Evolutionary conservation across 2,329 filamentous ascomycete species (phyloP).

Genomic region (Colletotrichum musicola): DNA sequence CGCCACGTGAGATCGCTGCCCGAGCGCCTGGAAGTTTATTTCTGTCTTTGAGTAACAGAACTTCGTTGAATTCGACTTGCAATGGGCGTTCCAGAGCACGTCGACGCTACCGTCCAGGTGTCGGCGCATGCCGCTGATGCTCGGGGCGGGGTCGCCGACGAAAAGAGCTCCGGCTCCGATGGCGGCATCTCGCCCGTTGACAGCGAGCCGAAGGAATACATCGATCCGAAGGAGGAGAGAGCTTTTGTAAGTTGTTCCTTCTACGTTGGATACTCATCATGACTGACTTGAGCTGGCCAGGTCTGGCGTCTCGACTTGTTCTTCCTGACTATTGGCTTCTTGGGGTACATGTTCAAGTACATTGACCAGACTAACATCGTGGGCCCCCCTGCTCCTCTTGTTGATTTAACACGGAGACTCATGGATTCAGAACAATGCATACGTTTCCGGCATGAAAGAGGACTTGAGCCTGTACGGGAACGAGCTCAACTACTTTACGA

Average conservation of each 20-base stretch:
- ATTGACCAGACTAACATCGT: conserved; percentile 34
- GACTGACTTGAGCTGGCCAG: background rate
- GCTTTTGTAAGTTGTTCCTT: conserved; percentile 12
- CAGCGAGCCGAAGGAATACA: conserved; percentile 8
- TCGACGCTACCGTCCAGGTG: background rate
- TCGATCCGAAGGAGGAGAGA: conserved; percentile 29
- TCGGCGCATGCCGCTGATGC: background rate
- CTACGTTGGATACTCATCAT: background rate
- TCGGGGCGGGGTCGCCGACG: background rate
- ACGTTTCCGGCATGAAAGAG: conserved; percentile 46
- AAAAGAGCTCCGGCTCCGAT: background rate
- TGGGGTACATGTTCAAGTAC: conserved; percentile 36
- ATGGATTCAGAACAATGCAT: conserved; percentile 46
- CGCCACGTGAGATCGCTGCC: background rate
- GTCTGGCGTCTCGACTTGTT: conserved; percentile 30
- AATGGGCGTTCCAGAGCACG: conserved; percentile 10
- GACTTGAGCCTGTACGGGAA: conserved; percentile 44
- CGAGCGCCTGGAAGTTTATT: background rate
- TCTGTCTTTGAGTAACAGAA: background rate
- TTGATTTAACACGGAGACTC: too few species aligned
- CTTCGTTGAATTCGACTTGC: background rate
- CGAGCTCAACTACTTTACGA: conserved; percentile 43
- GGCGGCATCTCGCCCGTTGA: background rate
- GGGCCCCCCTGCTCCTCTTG: too few species aligned
- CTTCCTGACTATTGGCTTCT: conserved; percentile 23